Evolutionary conservation across 352 stramenopile genomes (phyloP).

Genomic region (Globisporangium heterothallicum): DNA sequence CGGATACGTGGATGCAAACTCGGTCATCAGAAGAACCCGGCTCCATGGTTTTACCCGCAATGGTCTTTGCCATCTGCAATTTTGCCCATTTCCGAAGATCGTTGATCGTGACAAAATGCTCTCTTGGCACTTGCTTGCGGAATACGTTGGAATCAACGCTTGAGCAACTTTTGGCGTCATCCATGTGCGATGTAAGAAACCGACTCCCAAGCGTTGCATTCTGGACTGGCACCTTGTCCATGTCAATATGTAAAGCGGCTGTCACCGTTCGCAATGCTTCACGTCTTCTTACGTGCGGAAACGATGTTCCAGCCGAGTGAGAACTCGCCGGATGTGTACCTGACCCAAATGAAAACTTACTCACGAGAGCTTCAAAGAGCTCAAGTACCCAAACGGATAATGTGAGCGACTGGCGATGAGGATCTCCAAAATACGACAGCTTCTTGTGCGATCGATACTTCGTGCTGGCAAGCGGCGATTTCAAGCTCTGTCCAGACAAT

Average conservation of each 20-base stretch:
- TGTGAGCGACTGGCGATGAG: neutral
- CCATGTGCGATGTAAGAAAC: slow-evolving; percentile 5
- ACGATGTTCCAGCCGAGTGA: neutral
- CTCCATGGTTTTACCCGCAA: neutral
- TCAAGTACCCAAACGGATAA: slow-evolving; percentile 10
- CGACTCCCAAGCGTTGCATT: slow-evolving; percentile 6
- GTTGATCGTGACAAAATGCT: neutral
- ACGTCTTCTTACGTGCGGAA: slow-evolving; percentile 1
- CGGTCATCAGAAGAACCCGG: neutral
- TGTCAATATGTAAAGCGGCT: slow-evolving; percentile 1
- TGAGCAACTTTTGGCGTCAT: slow-evolving; percentile 2
- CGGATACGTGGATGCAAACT: slow-evolving; percentile 13
- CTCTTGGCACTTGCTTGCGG: neutral
- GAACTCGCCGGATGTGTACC: neutral
- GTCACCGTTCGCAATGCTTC: slow-evolving; percentile 7
- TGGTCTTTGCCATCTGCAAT: neutral
- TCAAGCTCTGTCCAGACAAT: neutral
- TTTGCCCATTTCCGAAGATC: slow-evolving; percentile 6
- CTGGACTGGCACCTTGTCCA: neutral
- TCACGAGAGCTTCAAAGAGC: slow-evolving; percentile 8
- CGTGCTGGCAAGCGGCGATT: neutral
- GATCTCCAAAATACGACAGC: slow-evolving; percentile 8
- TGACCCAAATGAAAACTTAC: slow-evolving; percentile 10
- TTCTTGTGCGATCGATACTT: neutral
- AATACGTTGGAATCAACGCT: neutral